Evolutionary conservation across 306 rosid species (phyloP), one percentile per base, ranked within the genome.

Genomic region (Luffa acutangula): DNA sequence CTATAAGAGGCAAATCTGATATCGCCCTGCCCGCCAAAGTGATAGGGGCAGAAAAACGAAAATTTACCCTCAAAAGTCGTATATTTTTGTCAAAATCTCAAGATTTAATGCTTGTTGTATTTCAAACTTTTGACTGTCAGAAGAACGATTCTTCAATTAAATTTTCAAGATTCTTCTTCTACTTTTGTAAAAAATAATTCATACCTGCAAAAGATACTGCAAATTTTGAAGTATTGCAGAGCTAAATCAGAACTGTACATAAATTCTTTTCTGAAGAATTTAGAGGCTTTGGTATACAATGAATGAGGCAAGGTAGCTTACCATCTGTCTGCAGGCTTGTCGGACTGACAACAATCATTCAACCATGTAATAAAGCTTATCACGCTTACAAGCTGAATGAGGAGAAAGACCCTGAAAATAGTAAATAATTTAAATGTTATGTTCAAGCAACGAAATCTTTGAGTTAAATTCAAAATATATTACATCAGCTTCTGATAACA

Each of bases 291-390:
- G 57, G 58, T 48, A 72, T 14, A 33, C 42, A 49, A 51, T 49
- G 78, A 25, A 14, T 33, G 12, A 74, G 78, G 80, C 10, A 46
- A 51, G 31, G 80, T 31, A 42, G 78, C 86, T 78, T 87, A 93
- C 99, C 98, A 96, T 91, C 96, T 93, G 80, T 87, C 92, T 59
- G 89, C 87, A 83, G 86, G 43, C 73, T 89, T 96, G 53, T 86
- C 88, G 42, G 94, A 82, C 56, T 21, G 82, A 80, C 86, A 91
- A 53, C 86, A 80, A 72, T 93, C 94, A 58, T 93, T 92, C 77
- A 93, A 81, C 99, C 99, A 96, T 14, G 83, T 93, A 72, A 96
- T 87, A 88, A 96, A 96, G 81, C 94, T 90, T 83, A 96, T 90
- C 70, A 96, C 83, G 87, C 99, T 96, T 80, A 93, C 87, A 42